A percentile compares a stretch with the other conserved stretches of the same genome.
Evolutionary conservation across 2,329 filamentous ascomycete genomes (phyloP).

Genomic region (Colletotrichum incanum): DNA sequence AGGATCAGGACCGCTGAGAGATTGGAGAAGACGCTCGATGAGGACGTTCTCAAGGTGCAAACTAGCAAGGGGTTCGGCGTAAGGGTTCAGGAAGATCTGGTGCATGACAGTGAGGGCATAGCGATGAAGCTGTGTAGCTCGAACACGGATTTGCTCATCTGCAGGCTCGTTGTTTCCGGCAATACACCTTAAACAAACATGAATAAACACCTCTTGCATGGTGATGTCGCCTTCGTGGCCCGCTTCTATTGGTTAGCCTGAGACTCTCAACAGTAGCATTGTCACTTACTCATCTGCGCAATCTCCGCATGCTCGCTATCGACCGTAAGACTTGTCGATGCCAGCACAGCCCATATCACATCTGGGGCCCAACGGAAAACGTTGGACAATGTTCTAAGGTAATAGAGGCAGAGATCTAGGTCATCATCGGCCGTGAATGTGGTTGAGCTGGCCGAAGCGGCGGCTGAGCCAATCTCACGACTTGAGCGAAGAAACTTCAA

Average conservation of each 20-base stretch:
- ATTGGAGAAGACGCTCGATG: conserved; percentile 76
- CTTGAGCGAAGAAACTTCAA: conserved; percentile 66
- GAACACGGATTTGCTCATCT: conserved; percentile 58
- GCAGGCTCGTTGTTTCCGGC: conserved; percentile 57
- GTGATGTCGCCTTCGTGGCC: conserved; percentile 70
- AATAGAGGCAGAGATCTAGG: conserved; percentile 83
- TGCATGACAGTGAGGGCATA: conserved; percentile 79
- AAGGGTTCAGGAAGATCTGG: conserved; percentile 77
- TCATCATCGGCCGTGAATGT: conserved; percentile 74
- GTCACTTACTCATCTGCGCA: conserved; percentile 67
- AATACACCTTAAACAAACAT: conserved; percentile 76
- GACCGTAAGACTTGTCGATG: conserved; percentile 71
- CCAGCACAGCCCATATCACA: conserved; percentile 79
- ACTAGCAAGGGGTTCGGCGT: conserved; percentile 70
- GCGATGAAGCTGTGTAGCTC: conserved; percentile 79
- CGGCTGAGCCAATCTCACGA: conserved; percentile 46
- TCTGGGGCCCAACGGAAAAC: conserved; percentile 79
- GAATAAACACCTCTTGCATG: conserved; percentile 78
- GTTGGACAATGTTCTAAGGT: conserved; percentile 81
- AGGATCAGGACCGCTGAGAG: conserved; percentile 74
- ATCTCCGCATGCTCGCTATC: conserved; percentile 62
- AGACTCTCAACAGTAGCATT: neutral
- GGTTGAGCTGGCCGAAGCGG: conserved; percentile 48
- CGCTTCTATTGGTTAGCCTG: conserved; percentile 55
- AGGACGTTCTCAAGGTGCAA: conserved; percentile 80